phyloP scores from a whole-genome alignment of 306 rosid genomes.

The Hippophae tibetana region DNA sequence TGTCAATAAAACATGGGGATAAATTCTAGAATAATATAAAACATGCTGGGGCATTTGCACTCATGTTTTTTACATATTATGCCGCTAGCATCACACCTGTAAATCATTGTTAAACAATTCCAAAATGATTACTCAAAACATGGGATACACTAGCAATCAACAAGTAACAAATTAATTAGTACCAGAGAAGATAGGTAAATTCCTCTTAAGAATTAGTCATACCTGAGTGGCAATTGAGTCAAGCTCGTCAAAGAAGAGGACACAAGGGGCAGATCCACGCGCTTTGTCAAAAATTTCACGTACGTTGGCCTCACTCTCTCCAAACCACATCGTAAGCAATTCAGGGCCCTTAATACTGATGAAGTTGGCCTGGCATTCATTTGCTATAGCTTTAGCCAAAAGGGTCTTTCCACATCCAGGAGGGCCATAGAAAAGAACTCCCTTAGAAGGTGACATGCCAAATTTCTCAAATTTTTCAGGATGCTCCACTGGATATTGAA shows the following conservation, averaged over 20 bases:
- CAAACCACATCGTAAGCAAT: constrained; percentile 69
- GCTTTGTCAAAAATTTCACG: constrained; percentile 71
- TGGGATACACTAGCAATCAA: background rate
- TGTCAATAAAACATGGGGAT: no score
- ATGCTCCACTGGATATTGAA: constrained; percentile 69
- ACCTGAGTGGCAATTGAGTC: constrained; percentile 74
- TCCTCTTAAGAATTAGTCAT: background rate
- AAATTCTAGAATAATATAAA: no score
- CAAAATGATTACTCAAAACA: background rate
- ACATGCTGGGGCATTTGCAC: no score
- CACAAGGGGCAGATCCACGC: constrained; percentile 64
- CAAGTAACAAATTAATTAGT: background rate
- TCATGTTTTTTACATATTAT: no score
- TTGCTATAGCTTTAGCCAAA: constrained; percentile 62
- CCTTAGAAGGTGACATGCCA: constrained; percentile 75
- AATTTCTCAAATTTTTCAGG: constrained; percentile 74
- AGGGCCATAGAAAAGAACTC: constrained; percentile 64
- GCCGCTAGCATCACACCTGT: no score
- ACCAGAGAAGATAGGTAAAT: background rate
- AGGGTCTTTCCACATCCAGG: constrained; percentile 70
- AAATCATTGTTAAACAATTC: no score
- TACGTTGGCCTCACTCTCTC: constrained; percentile 68
- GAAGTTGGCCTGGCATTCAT: constrained; percentile 65
- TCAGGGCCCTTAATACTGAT: constrained; percentile 67
- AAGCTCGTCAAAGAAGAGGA: constrained; percentile 68